Evolutionary conservation across 2,329 filamentous ascomycete species (phyloP).

Genomic region (Canariomyces notabilis): DNA sequence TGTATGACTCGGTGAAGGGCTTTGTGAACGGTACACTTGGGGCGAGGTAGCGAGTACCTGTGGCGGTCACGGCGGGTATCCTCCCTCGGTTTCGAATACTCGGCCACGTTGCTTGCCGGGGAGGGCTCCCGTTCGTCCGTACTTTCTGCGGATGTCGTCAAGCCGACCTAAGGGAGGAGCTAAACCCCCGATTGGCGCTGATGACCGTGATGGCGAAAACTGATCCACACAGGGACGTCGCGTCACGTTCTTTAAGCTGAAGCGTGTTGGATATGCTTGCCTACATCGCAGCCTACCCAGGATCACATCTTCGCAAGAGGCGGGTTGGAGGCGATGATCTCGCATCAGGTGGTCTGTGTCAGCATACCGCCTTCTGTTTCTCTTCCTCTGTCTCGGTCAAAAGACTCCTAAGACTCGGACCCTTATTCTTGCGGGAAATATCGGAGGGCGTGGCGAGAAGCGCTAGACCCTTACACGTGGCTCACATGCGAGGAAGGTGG

Average conservation of each 20-base stretch:
- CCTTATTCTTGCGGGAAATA: neutral
- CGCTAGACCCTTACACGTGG: neutral
- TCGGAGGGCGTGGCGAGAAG: neutral
- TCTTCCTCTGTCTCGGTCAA: too few relatives aligned
- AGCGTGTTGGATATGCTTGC: too few relatives aligned
- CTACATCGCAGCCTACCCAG: too few relatives aligned
- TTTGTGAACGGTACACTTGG: neutral
- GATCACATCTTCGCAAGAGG: too few relatives aligned
- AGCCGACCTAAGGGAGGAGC: too few relatives aligned
- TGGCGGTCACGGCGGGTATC: neutral
- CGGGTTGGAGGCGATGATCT: too few relatives aligned
- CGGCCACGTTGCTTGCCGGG: neutral
- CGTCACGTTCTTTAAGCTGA: too few relatives aligned
- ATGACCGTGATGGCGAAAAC: too few relatives aligned
- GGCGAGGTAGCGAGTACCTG: neutral
- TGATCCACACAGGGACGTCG: too few relatives aligned
- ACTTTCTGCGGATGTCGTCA: neutral
- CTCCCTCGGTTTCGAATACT: neutral
- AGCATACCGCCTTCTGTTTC: too few relatives aligned
- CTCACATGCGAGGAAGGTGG: neutral
- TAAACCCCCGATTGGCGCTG: too few relatives aligned
- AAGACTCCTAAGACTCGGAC: neutral
- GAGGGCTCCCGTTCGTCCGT: constrained; percentile 1
- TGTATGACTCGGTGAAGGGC: neutral
- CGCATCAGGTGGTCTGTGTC: too few relatives aligned